Evolutionary conservation across 1,139 yeast species (phyloP).

Genomic region (Hansenula sp.): DNA sequence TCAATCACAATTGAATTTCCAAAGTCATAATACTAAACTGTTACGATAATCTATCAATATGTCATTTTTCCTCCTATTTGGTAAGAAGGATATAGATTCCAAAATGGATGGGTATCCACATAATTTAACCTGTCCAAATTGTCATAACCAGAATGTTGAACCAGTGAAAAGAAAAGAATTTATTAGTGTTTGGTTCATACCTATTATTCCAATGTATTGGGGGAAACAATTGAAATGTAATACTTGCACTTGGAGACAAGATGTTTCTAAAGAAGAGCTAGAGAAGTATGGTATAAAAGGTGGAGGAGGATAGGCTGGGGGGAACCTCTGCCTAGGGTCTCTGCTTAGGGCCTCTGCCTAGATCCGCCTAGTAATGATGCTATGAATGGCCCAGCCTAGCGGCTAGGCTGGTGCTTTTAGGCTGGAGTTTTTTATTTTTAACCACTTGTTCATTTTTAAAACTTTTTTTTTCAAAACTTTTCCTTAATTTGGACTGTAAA

Average conservation of each 20-base stretch:
- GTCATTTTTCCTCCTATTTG: slow-evolving; percentile 21
- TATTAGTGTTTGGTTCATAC: slow-evolving; percentile 42
- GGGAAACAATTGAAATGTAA: slow-evolving; percentile 40
- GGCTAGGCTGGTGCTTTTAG: no score
- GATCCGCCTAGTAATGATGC: no score
- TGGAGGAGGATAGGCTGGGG: neutral
- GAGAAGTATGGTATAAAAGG: slow-evolving; percentile 25
- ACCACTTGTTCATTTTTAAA: no score
- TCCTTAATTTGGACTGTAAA: no score
- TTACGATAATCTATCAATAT: neutral
- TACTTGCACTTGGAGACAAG: slow-evolving; percentile 44
- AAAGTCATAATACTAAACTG: no score
- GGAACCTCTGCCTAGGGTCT: neutral
- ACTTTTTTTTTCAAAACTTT: no score
- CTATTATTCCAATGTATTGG: slow-evolving; percentile 43
- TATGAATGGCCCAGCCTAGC: no score
- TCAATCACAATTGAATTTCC: no score
- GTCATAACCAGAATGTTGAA: slow-evolving; percentile 37
- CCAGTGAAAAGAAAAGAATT: slow-evolving; percentile 42
- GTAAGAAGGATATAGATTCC: slow-evolving; percentile 26
- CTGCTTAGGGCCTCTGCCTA: no score
- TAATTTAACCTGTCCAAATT: slow-evolving; percentile 32
- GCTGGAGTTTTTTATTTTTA: no score
- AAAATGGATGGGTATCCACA: slow-evolving; percentile 19
- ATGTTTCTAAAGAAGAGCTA: slow-evolving; percentile 31